Percentiles rank a stretch among this genome's conserved stretches.
Evolutionary conservation across 805 yeast species (phyloP).

Genomic region (Metschnikowia peoriensis): DNA sequence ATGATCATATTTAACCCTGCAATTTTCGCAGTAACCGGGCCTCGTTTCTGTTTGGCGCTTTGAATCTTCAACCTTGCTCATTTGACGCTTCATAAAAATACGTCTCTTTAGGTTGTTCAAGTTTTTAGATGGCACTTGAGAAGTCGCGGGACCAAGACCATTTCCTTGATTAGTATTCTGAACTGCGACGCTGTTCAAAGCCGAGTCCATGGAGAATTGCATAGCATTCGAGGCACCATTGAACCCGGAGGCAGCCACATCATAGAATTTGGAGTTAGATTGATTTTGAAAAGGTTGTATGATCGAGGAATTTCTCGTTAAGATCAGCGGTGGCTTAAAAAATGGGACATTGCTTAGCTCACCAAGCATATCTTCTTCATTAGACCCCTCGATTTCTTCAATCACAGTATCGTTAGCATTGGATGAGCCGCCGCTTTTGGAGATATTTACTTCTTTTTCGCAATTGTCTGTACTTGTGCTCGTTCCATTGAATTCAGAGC

Average conservation of each 20-base stretch:
- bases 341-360: slow-evolving; percentile 8
- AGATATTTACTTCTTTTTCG: slow-evolving; percentile 3
- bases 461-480: slow-evolving; percentile 17
- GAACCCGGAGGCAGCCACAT: slow-evolving; percentile 44
- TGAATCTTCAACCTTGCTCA: slow-evolving; percentile 21
- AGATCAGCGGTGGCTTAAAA: slow-evolving; percentile 32
- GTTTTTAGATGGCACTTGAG: slow-evolving; percentile 55
- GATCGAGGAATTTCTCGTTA: slow-evolving; percentile 39
- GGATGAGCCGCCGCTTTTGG: slow-evolving; percentile 11
- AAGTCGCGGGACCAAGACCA: slow-evolving; percentile 60
- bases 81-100: slow-evolving; percentile 41
- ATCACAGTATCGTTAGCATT: slow-evolving; percentile 14
- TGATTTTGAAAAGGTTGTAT: slow-evolving; percentile 27
- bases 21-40: slow-evolving; percentile 93
- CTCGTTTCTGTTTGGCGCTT: slow-evolving; percentile 31
- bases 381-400: slow-evolving; percentile 5
- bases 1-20: slow-evolving; percentile 77
- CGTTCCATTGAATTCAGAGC: slow-evolving; percentile 5
- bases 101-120: slow-evolving; percentile 48
- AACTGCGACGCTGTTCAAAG: slow-evolving; percentile 32
- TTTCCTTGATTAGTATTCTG: slow-evolving; percentile 33
- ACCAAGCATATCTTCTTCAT: slow-evolving; percentile 10
- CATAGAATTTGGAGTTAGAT: slow-evolving; percentile 39
- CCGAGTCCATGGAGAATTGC: slow-evolving; percentile 41
- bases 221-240: slow-evolving; percentile 46